phyloP scores from a whole-genome alignment of 2,329 filamentous ascomycete species.

The Pyrenochaeta sp. region DNA sequence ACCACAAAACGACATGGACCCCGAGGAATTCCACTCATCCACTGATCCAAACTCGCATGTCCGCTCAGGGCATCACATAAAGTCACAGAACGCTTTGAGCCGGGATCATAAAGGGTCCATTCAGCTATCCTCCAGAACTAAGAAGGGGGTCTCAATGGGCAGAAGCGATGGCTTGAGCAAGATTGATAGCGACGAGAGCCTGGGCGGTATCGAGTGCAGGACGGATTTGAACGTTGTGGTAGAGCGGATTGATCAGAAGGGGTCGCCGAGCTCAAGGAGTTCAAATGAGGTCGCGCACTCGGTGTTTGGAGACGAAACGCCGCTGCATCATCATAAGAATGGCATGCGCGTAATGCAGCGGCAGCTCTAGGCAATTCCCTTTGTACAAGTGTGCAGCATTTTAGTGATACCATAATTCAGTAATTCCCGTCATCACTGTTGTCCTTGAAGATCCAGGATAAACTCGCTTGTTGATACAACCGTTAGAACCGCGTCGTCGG shows the following conservation, averaged over 20 bases:
- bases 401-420: no score
- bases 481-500: no score
- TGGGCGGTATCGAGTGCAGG: slow-evolving; percentile 33
- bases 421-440: no score
- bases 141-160: not conserved
- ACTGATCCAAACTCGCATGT: slow-evolving; percentile 24
- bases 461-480: no score
- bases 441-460: no score
- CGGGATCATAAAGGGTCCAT: slow-evolving; percentile 25
- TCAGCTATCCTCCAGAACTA: slow-evolving; percentile 21
- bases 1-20: slow-evolving; percentile 37
- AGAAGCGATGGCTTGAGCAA: slow-evolving; percentile 21
- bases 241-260: slow-evolving; percentile 9
- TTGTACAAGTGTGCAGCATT: not conserved
- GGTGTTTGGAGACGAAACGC: slow-evolving; percentile 40
- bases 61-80: slow-evolving; percentile 12
- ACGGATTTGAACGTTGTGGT: slow-evolving; percentile 36
- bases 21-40: slow-evolving; percentile 22
- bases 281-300: slow-evolving; percentile 27
- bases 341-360: slow-evolving; percentile 4
- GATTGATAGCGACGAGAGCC: slow-evolving; percentile 33
- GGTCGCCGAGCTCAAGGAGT: slow-evolving; percentile 23
- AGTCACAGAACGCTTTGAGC: not conserved
- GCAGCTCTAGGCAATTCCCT: not conserved
- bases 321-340: slow-evolving; percentile 31